Base-by-base conservation (phyloP, 257 asterid species). In the Lavandula angustifolia region DNA sequence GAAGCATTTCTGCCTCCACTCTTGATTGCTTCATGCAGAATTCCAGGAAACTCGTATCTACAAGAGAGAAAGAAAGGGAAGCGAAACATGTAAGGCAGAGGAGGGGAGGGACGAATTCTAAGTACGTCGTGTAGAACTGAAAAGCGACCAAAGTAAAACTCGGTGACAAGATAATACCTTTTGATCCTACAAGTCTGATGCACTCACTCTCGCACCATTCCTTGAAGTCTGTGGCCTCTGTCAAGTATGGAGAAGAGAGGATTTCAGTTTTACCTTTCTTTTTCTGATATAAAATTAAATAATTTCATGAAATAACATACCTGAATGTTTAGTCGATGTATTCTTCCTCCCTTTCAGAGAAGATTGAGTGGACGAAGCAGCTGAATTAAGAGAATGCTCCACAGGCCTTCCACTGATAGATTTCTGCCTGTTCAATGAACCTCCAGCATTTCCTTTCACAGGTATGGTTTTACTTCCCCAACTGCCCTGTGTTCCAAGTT, bases 161-260 rank as follows among this genome's bases (percentile, higher is more conserved):
- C n/a, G 34, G 67, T 52, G 48, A 57, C 7, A 29, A 44, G 18
- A 16, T 43, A 50, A 57, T 86, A 94, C 99, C 99, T 90, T 79
- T 84, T 17, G 95, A 80, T 48, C 97, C 95, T 34, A 86, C 53
- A 57, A 94, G 98, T 70, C 95, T 84, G 59, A 67, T 31, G 73
- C 95, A 94, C 81, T 94, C 99, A 50, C 82, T 86, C 81, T 94
- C 99, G 32, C 99, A 94, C 99, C 99, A 94, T 58, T 86, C 88
- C 75, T 86, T 79, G 73, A 94, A 94, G 68, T 86, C 96, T 76
- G 70, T 53, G 50, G 99, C 99, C 80, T 94, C 99, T 94, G 95
- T 71, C 65, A 41, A 62, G 43, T 54, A 61, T 38, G 51, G 7
- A 22, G 68, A 32, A 44, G 7, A 43, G 56, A 37, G 35, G 18